Evolutionary conservation across 225 moss, liverwort and hornwort species (phyloP).

Genomic region (Physcomitrium patens): DNA sequence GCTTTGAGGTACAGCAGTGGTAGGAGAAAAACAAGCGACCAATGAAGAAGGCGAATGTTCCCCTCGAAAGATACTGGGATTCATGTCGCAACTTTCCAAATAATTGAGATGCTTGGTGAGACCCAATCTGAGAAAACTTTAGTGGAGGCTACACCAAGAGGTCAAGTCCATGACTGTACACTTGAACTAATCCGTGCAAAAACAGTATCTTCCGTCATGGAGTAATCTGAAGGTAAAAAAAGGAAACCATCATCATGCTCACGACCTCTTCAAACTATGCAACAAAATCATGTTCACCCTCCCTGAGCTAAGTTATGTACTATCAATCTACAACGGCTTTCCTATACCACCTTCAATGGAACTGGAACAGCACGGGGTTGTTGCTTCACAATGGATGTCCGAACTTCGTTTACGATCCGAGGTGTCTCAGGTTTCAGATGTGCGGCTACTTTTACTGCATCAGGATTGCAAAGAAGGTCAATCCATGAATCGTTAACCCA

Average conservation of each 20-base stretch:
- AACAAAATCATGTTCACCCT: conserved; percentile 12
- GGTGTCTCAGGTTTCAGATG: conserved; percentile 16
- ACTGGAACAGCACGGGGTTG: conserved; percentile 8
- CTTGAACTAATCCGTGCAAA: conserved; percentile 8
- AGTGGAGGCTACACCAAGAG: neutral
- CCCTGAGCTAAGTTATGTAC: neutral
- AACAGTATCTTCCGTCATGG: neutral
- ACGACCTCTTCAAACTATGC: neutral
- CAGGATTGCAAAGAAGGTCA: conserved; percentile 26
- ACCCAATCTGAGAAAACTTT: no score
- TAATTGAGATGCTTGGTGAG: no score
- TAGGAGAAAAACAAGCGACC: neutral
- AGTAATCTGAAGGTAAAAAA: neutral
- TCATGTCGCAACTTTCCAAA: neutral
- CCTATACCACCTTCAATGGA: conserved; percentile 20
- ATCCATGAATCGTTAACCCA: conserved; percentile 57
- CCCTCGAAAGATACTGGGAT: neutral
- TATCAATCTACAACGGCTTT: neutral
- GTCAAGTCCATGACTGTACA: conserved; percentile 10
- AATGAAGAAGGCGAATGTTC: neutral
- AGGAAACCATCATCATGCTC: neutral
- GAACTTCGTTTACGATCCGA: conserved; percentile 25
- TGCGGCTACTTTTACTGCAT: conserved; percentile 19
- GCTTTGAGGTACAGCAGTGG: no score
- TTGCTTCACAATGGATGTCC: conserved; percentile 21